Conservation (phyloP, 306 rosid species). For the Ammopiptanthus mongolicus region DNA sequence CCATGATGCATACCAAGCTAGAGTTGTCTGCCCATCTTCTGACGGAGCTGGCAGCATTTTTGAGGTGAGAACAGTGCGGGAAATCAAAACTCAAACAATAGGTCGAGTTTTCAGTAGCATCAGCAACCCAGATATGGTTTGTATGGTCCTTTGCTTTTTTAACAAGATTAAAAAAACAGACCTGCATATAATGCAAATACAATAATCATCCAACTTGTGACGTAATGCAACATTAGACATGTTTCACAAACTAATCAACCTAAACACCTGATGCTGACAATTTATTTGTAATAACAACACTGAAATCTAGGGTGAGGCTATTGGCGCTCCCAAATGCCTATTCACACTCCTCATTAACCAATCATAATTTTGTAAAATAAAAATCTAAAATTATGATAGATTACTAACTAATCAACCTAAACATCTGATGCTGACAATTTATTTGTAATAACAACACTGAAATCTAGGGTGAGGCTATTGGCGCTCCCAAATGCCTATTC, state of each 20-base stretch:
- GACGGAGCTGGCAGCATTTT: slow-evolving; percentile 51
- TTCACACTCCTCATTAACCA: too few species aligned
- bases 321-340: too few species aligned
- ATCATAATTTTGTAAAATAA: too few species aligned
- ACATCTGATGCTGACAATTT: too few species aligned
- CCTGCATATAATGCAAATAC: slow-evolving; percentile 43
- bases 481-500: too few species aligned
- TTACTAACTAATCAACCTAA: too few species aligned
- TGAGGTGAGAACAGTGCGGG: slow-evolving; percentile 55
- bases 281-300: too few species aligned
- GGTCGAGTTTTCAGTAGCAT: slow-evolving; percentile 65
- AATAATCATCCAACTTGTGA: neutral
- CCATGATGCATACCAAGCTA: slow-evolving; percentile 39
- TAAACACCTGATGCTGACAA: neutral
- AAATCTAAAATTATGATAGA: too few species aligned
- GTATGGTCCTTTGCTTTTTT: slow-evolving; percentile 63
- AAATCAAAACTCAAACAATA: slow-evolving; percentile 64
- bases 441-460: too few species aligned
- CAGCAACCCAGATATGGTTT: slow-evolving; percentile 76
- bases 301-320: too few species aligned
- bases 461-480: too few species aligned
- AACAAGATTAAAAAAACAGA: slow-evolving; percentile 72
- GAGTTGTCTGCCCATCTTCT: slow-evolving; percentile 61
- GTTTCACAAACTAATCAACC: neutral
- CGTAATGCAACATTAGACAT: neutral